Conservation (phyloP, 2,329 filamentous ascomycete species). For the Pseudogymnoascus sp. region DNA sequence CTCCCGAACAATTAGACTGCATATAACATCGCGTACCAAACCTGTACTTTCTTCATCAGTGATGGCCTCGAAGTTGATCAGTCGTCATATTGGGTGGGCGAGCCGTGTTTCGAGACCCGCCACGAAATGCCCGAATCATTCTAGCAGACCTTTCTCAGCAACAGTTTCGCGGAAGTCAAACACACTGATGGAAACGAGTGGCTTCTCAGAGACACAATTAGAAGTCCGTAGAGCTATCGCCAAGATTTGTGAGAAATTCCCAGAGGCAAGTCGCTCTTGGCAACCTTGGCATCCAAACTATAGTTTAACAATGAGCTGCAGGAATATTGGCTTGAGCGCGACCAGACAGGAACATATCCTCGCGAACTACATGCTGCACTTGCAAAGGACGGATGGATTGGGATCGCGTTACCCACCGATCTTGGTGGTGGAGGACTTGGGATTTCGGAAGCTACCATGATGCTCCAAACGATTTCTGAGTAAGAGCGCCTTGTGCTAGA, state of each 20-base stretch:
- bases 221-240: conserved; percentile 62
- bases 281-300: conserved; percentile 11
- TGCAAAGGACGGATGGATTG: conserved; percentile 70
- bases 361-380: conserved; percentile 68
- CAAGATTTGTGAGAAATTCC: conserved; percentile 61
- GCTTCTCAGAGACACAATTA: conserved; percentile 66
- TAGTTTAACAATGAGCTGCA: conserved; percentile 12
- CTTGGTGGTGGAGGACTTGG: conserved; percentile 68
- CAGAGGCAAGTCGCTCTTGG: conserved; percentile 37
- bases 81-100: not conserved
- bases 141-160: not conserved
- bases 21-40: no score
- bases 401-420: conserved; percentile 67
- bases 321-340: conserved; percentile 68
- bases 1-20: no score
- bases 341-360: conserved; percentile 63
- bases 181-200: conserved; percentile 59
- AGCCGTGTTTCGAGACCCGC: not conserved
- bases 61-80: not conserved
- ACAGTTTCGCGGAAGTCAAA: not conserved
- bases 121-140: not conserved
- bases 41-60: no score
- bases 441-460: conserved; percentile 77
- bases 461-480: conserved; percentile 76
- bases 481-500: not conserved